Conservation (phyloP, 768 basidiomycete species). For the Amanita phalloides region DNA sequence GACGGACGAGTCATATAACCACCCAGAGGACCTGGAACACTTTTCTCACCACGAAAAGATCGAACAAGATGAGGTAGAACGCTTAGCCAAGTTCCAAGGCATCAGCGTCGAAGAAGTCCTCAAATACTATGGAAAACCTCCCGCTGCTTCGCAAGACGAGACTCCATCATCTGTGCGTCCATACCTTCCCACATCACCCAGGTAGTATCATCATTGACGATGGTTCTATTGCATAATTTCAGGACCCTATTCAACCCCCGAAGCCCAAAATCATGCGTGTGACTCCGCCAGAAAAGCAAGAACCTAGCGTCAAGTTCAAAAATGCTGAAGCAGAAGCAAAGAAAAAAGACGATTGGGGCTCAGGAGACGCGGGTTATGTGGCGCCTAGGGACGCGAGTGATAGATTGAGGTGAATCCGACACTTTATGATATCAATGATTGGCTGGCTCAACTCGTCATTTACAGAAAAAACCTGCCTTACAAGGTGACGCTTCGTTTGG, state of each 20-base stretch:
- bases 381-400: slow-evolving; percentile 65
- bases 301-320: slow-evolving; percentile 52
- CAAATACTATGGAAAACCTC: slow-evolving; percentile 33
- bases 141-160: slow-evolving; percentile 9
- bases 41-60: slow-evolving; percentile 84
- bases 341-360: slow-evolving; percentile 58
- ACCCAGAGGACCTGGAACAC: slow-evolving; percentile 90
- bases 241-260: slow-evolving; percentile 12
- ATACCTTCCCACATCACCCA: neutral
- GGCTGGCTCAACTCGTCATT: neutral
- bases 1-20: slow-evolving; percentile 88
- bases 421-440: neutral
- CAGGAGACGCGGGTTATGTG: slow-evolving; percentile 60
- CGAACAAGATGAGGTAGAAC: slow-evolving; percentile 73
- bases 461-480: slow-evolving; percentile 72
- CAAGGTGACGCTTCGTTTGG: slow-evolving; percentile 46
- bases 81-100: slow-evolving; percentile 79
- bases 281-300: slow-evolving; percentile 58
- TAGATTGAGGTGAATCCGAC: slow-evolving; percentile 49
- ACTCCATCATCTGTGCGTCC: neutral
- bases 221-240: slow-evolving; percentile 10
- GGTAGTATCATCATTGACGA: neutral
- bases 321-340: slow-evolving; percentile 41
- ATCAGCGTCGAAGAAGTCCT: slow-evolving; percentile 66
- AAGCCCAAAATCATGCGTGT: slow-evolving; percentile 46